A percentile compares a stretch with the other conserved stretches of the same genome.
phyloP scores from a whole-genome alignment of 495 filamentous ascomycete genomes.

The Oleoguttula mirabilis region DNA sequence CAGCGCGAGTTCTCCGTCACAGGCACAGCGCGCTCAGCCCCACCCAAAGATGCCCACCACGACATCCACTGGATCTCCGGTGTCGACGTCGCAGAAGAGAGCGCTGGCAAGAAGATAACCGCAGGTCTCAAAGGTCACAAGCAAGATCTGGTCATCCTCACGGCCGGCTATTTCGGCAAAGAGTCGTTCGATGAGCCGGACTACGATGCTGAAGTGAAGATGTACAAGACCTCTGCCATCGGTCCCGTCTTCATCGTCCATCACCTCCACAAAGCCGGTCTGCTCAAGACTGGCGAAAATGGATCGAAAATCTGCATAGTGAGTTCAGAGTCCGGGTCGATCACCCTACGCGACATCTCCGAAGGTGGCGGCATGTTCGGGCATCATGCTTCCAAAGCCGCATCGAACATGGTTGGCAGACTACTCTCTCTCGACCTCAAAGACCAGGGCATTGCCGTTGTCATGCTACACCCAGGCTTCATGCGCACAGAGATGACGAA shows the following conservation, averaged over 20 bases:
- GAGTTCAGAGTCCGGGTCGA: conserved; percentile 55
- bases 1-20: conserved; percentile 39
- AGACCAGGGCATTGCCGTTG: conserved; percentile 49
- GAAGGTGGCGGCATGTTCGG: conserved; percentile 63
- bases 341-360: conserved; percentile 51
- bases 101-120: conserved; percentile 23
- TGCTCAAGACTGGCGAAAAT: conserved; percentile 32
- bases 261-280: conserved; percentile 41
- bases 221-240: conserved; percentile 60
- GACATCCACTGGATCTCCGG: conserved; percentile 30
- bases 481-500: conserved; percentile 67
- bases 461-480: conserved; percentile 59
- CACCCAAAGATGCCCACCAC: conserved; percentile 6
- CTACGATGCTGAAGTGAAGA: conserved; percentile 52
- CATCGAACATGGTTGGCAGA: conserved; percentile 64
- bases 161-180: conserved; percentile 54
- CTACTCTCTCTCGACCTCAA: conserved; percentile 57
- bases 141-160: conserved; percentile 48
- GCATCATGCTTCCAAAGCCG: conserved; percentile 61
- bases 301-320: conserved; percentile 48
- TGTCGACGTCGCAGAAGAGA: conserved; percentile 32
- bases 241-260: conserved; percentile 56
- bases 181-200: conserved; percentile 52
- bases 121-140: conserved; percentile 30
- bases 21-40: conserved; percentile 40